Percentiles rank a stretch among this genome's conserved stretches.
Conservation (phyloP, 2,329 filamentous ascomycete genomes). For the Penicillium psychrosexuale region DNA sequence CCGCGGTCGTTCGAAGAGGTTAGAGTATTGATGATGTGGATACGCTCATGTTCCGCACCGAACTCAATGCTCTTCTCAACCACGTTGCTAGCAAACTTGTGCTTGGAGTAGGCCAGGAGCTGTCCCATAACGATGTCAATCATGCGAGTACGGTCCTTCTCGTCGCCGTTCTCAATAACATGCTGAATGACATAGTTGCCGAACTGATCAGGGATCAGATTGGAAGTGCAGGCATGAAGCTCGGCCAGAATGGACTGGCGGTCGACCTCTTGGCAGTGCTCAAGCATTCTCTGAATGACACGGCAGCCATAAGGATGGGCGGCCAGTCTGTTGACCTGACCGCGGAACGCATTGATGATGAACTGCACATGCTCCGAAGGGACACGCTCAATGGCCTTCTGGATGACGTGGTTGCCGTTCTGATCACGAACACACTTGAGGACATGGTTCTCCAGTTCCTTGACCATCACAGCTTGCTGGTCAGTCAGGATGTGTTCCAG, state of each 20-base stretch:
- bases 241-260: conserved; percentile 72
- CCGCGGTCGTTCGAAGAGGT: conserved; percentile 61
- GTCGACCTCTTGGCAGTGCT: conserved; percentile 71
- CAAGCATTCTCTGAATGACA: conserved; percentile 87
- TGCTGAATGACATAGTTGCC: conserved; percentile 97
- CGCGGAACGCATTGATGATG: conserved; percentile 75
- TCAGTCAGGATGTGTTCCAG: conserved; percentile 88
- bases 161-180: conserved; percentile 73
- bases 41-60: conserved; percentile 67
- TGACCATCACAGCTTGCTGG: conserved; percentile 79
- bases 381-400: conserved; percentile 83
- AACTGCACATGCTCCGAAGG: conserved; percentile 77
- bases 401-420: conserved; percentile 95
- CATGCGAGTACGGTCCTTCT: conserved; percentile 68
- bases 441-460: conserved; percentile 75
- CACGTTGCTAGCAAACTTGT: conserved; percentile 96
- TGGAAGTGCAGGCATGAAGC: conserved; percentile 67
- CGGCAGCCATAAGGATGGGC: conserved; percentile 84
- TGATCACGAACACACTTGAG: conserved; percentile 76
- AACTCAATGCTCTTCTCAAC: conserved; percentile 86
- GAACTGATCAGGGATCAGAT: conserved; percentile 79
- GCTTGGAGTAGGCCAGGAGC: conserved; percentile 75
- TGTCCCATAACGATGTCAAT: conserved; percentile 70
- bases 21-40: conserved; percentile 63
- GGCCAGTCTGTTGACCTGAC: conserved; percentile 70